Evolutionary conservation across 2,329 filamentous ascomycete species (phyloP).

Genomic region (Talaromyces islandicus): DNA sequence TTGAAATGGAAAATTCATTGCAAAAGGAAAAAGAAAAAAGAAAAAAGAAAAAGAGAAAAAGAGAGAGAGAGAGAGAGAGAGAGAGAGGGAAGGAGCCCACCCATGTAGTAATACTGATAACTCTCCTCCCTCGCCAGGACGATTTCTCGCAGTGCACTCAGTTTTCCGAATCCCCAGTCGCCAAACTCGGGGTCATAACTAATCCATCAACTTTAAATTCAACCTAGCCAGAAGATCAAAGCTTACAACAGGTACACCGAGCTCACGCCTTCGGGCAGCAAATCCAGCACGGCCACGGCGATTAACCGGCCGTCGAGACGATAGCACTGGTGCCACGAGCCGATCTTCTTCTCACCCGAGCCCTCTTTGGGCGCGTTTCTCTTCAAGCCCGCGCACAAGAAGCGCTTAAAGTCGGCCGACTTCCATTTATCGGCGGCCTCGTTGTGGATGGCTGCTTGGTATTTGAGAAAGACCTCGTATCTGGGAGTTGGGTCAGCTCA

Average conservation of each 20-base stretch:
- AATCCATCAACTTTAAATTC: not conserved
- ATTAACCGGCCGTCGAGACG: slow-evolving; percentile 44
- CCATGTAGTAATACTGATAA: slow-evolving; percentile 62
- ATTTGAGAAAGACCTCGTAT: slow-evolving; percentile 42
- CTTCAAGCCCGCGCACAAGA: slow-evolving; percentile 42
- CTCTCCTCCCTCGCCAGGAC: slow-evolving; percentile 48
- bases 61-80: no score
- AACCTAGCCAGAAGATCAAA: not conserved
- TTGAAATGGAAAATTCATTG: not conserved
- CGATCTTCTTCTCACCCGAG: slow-evolving; percentile 37
- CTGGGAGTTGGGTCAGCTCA: slow-evolving; percentile 16
- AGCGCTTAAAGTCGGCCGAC: slow-evolving; percentile 39
- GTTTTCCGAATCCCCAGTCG: slow-evolving; percentile 57
- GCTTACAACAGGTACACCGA: slow-evolving; percentile 46
- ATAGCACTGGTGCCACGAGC: slow-evolving; percentile 48
- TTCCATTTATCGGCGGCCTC: slow-evolving; percentile 40
- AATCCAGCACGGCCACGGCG: slow-evolving; percentile 43
- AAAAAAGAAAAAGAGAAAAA: no score
- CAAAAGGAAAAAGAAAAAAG: no score
- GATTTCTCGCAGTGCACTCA: slow-evolving; percentile 57
- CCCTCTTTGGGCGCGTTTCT: slow-evolving; percentile 29
- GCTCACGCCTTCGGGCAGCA: slow-evolving; percentile 43
- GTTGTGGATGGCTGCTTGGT: slow-evolving; percentile 42
- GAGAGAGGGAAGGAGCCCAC: no score
- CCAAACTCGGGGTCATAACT: slow-evolving; percentile 57